These are phyloP conservation scores for Gastrolobium villosum DNA, from an alignment of 306 rosid genomes.

Conservation along the genomic window DNA sequence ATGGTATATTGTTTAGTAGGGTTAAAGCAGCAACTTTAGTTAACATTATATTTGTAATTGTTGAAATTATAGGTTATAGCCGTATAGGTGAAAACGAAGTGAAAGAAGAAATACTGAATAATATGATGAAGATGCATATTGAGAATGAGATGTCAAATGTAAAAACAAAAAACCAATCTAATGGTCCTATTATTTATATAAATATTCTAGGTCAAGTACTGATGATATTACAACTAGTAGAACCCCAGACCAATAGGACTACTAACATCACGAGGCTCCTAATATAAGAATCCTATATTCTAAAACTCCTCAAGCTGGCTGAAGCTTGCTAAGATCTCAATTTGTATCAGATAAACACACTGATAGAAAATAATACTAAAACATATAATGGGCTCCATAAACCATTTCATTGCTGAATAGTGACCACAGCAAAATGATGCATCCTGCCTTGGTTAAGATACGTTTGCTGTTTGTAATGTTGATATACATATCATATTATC, in stretches of 20 bases:
- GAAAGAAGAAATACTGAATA: neutral
- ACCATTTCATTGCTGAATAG: neutral
- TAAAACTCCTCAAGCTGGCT: neutral
- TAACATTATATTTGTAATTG: conserved; percentile 2
- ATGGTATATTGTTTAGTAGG: neutral
- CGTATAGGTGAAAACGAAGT: neutral
- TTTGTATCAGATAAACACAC: neutral
- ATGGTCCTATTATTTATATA: neutral
- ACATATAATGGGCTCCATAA: neutral
- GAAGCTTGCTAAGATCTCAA: neutral
- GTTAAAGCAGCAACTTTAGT: conserved; percentile 8
- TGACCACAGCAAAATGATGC: too few species aligned
- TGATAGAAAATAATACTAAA: neutral
- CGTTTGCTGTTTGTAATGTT: neutral
- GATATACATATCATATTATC: neutral
- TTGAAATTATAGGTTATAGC: too few species aligned
- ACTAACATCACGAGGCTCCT: neutral
- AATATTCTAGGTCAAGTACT: conserved; percentile 1
- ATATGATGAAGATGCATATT: neutral
- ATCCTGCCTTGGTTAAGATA: neutral
- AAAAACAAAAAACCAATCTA: neutral
- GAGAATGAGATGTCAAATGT: neutral
- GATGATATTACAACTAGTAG: neutral
- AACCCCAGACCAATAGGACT: neutral
- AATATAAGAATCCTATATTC: neutral